A percentile compares a stretch with the other conserved stretches of the same genome.
These are phyloP conservation scores for Zychaea mexicana DNA, from an alignment of 371 early-diverging fungal species.

Conservation along the genomic window DNA sequence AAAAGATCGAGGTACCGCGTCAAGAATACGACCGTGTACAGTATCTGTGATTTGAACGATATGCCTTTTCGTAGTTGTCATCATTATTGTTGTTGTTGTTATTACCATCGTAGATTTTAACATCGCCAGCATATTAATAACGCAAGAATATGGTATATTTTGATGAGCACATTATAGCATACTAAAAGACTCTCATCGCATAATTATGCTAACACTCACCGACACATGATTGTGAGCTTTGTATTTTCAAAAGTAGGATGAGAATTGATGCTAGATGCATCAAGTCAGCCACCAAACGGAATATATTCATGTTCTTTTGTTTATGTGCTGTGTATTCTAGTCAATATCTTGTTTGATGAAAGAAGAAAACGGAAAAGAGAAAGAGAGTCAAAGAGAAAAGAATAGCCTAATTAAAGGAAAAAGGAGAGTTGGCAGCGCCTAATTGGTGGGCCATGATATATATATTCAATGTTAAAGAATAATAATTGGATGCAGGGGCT, in stretches of 20 bases:
- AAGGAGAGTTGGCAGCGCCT: slow-evolving; percentile 2
- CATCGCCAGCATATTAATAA: too few relatives aligned
- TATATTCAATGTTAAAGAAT: too few relatives aligned
- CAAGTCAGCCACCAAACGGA: slow-evolving; percentile 91
- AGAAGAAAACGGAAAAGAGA: neutral
- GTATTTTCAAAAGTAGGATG: slow-evolving; percentile 89
- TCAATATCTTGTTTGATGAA: neutral
- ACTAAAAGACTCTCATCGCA: too few relatives aligned
- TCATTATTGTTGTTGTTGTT: too few relatives aligned
- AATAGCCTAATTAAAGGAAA: slow-evolving; percentile 1
- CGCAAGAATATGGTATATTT: too few relatives aligned
- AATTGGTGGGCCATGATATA: slow-evolving; percentile 1
- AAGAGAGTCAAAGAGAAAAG: neutral
- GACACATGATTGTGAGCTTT: slow-evolving; percentile 83
- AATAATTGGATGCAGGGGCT: slow-evolving; percentile 9
- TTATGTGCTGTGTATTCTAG: neutral
- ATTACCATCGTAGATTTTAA: too few relatives aligned
- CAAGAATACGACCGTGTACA: slow-evolving; percentile 94
- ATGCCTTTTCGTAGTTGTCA: too few relatives aligned
- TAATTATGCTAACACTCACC: too few relatives aligned
- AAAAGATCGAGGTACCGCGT: slow-evolving; percentile 98
- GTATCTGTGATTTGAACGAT: slow-evolving; percentile 95
- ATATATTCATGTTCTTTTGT: slow-evolving; percentile 77
- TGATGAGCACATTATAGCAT: neutral
- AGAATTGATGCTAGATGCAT: slow-evolving; percentile 95